A percentile compares a stretch with the other conserved stretches of the same genome.
Evolutionary conservation across 176 grass and related monocot species (phyloP).

Genomic region (Poa annua): DNA sequence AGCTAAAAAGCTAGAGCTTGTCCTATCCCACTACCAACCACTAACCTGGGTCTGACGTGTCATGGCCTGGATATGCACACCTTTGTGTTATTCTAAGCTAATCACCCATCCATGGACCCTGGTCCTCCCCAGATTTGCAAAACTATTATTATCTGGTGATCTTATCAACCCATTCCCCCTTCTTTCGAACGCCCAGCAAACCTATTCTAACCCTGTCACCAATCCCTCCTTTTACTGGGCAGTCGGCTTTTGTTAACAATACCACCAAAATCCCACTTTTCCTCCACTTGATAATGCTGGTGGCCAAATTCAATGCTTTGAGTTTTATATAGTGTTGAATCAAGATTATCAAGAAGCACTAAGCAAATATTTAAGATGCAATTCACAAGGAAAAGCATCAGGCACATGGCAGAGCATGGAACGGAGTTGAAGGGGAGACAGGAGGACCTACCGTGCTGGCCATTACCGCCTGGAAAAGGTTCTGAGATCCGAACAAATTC

Average conservation of each 20-base stretch:
- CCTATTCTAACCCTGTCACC: constrained; percentile 51
- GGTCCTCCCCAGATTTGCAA: constrained; percentile 46
- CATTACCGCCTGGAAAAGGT: constrained; percentile 42
- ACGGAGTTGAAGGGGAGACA: constrained; percentile 32
- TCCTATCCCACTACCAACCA: constrained; percentile 74
- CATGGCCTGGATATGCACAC: constrained; percentile 52
- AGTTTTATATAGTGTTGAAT: constrained; percentile 40
- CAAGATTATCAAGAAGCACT: constrained; percentile 58
- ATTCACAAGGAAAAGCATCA: constrained; percentile 45
- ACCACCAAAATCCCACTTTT: constrained; percentile 63
- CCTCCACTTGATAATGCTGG: constrained; percentile 56
- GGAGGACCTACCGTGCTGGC: constrained; percentile 49
- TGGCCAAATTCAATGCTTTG: constrained; percentile 54
- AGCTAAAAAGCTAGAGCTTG: constrained; percentile 67
- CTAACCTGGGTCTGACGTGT: constrained; percentile 64
- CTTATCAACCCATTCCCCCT: constrained; percentile 37
- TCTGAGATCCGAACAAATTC: constrained; percentile 44
- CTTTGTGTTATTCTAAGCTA: constrained; percentile 57
- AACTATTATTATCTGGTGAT: constrained; percentile 31
- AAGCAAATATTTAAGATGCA: constrained; percentile 50
- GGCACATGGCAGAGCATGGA: constrained; percentile 38
- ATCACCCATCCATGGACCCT: constrained; percentile 43
- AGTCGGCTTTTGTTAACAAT: constrained; percentile 54
- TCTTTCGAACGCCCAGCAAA: constrained; percentile 44
- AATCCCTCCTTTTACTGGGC: constrained; percentile 48